phyloP scores from a whole-genome alignment of 2,329 filamentous ascomycete genomes.

The Lasiodiplodia sp. region DNA sequence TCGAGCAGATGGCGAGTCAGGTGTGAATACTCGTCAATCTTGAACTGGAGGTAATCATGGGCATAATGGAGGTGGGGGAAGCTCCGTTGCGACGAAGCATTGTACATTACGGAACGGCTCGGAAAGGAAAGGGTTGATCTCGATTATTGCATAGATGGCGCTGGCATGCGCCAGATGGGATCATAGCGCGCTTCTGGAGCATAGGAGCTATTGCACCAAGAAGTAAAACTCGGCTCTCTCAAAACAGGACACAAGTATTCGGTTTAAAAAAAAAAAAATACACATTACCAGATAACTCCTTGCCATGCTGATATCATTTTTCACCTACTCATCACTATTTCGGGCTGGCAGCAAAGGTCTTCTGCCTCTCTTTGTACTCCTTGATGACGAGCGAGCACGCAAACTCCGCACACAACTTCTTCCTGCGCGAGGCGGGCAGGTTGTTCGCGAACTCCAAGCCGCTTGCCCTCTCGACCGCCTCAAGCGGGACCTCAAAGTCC shows the following conservation, averaged over 20 bases:
- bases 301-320: conserved; percentile 4
- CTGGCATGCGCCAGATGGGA: conserved; percentile 7
- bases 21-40: neutral
- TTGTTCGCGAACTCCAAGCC: conserved; percentile 89
- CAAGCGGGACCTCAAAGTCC: conserved; percentile 94
- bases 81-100: conserved; percentile 1
- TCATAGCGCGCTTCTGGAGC: conserved; percentile 3
- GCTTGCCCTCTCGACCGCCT: conserved; percentile 89
- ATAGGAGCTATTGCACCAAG: neutral
- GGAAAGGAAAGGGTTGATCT: neutral
- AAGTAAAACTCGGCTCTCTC: conserved; percentile 13
- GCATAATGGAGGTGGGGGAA: neutral
- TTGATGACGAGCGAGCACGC: conserved; percentile 82
- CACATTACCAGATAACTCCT: conserved; percentile 1
- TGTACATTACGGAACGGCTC: conserved; percentile 18
- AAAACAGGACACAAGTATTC: neutral
- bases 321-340: neutral
- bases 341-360: conserved; percentile 44
- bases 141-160: neutral
- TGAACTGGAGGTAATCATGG: neutral
- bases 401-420: conserved; percentile 85
- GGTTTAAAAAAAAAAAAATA: neutral
- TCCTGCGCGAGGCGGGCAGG: conserved; percentile 75
- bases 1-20: neutral
- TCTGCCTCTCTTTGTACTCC: conserved; percentile 73